Evolutionary conservation across 768 basidiomycete species (phyloP).

Genomic region (Tulasnella sp.): DNA sequence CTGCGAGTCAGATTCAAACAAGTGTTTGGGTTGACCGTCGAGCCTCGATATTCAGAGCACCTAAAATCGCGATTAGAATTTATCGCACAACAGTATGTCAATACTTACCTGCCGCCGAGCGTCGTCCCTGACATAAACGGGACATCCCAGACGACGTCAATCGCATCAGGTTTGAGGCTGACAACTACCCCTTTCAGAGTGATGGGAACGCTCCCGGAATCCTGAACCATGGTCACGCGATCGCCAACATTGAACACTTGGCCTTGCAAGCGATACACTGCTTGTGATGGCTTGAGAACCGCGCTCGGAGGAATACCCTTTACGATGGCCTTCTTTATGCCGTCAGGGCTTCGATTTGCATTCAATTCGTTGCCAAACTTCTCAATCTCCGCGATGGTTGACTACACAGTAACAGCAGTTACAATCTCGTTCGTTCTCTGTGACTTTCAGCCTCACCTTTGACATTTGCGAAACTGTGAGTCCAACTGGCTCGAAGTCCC

Average conservation of each 20-base stretch:
- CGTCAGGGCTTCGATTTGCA: constrained; percentile 53
- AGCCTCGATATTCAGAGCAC: constrained; percentile 90
- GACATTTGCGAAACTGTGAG: constrained; percentile 87
- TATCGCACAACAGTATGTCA: not conserved
- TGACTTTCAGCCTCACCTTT: constrained; percentile 51
- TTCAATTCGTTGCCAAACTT: constrained; percentile 65
- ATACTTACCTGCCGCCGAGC: constrained; percentile 67
- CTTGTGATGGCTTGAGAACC: constrained; percentile 88
- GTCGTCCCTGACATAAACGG: constrained; percentile 92
- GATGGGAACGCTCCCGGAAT: constrained; percentile 87
- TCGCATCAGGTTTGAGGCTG: constrained; percentile 75
- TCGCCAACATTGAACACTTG: constrained; percentile 87
- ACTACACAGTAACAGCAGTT: constrained; percentile 43
- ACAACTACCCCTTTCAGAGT: constrained; percentile 91
- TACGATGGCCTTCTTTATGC: constrained; percentile 88
- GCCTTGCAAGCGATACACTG: constrained; percentile 82
- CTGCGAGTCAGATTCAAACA: constrained; percentile 84
- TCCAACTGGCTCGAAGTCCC: constrained; percentile 89
- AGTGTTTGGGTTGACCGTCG: constrained; percentile 77
- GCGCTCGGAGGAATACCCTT: constrained; percentile 91
- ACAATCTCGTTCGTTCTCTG: not conserved
- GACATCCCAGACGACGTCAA: constrained; percentile 96
- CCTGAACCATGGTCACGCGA: constrained; percentile 92
- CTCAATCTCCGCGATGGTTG: constrained; percentile 77
- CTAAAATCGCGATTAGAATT: constrained; percentile 42